Conservation (phyloP, 345 rosid species). For the Lagerstroemia speciosa region DNA sequence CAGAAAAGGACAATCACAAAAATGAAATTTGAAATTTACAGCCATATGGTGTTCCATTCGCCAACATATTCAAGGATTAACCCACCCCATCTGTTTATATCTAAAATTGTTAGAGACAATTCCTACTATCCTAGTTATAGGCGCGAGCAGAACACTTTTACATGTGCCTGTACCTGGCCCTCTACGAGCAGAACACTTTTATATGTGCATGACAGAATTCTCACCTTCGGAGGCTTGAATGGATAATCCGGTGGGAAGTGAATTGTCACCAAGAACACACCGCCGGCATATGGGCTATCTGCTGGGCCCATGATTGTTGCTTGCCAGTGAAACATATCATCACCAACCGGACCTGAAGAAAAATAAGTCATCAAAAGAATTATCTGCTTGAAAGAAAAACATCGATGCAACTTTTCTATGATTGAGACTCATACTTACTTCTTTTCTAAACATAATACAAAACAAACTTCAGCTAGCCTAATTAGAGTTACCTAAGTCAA, state of each 20-base stretch:
- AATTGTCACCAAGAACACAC: conserved; percentile 6
- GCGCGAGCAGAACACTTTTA: background rate
- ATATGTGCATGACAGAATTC: background rate
- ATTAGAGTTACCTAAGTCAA: background rate
- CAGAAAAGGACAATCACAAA: background rate
- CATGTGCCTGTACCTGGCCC: background rate
- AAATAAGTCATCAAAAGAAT: background rate
- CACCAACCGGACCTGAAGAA: conserved; percentile 6
- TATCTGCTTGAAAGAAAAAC: background rate
- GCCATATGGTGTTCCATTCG: background rate
- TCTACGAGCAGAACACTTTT: background rate
- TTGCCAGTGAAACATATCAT: conserved; percentile 13
- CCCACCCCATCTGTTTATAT: background rate
- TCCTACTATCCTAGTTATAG: background rate
- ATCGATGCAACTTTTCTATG: background rate
- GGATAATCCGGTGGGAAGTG: conserved; percentile 15
- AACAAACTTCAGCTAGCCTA: background rate
- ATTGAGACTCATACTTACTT: background rate
- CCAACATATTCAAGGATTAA: background rate
- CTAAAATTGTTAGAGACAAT: background rate
- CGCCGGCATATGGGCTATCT: conserved; percentile 12
- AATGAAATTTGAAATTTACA: background rate
- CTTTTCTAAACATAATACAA: background rate
- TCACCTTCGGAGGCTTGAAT: conserved; percentile 11
- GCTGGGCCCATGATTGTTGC: conserved; percentile 15